A percentile compares a stretch with the other conserved stretches of the same genome.
These are phyloP conservation scores for Oryza officinalis DNA, from an alignment of 176 grass and related monocot genomes.

Conservation along the genomic window DNA sequence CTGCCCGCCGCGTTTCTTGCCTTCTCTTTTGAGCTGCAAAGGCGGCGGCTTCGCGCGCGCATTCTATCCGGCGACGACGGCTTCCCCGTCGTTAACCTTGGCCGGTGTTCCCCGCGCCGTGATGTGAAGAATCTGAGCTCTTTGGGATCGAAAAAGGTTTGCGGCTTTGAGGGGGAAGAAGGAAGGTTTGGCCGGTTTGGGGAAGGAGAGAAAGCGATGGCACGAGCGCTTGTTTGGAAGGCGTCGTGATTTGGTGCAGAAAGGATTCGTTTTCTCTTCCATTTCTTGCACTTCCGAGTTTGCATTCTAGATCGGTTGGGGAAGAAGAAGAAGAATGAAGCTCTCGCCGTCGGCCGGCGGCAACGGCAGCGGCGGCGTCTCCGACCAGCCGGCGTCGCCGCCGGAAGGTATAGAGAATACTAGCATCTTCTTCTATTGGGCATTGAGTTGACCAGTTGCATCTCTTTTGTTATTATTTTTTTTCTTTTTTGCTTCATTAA, in stretches of 20 bases:
- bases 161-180: not conserved
- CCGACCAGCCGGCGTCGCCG: constrained; percentile 44
- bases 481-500: constrained; percentile 17
- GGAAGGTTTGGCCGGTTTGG: constrained; percentile 23
- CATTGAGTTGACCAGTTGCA: constrained; percentile 35
- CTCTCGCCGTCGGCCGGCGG: constrained; percentile 45
- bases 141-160: constrained; percentile 37
- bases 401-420: constrained; percentile 44
- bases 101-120: not conserved
- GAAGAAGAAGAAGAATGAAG: constrained; percentile 33
- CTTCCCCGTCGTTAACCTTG: not conserved
- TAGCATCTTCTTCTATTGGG: constrained; percentile 15
- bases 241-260: constrained; percentile 42
- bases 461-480: not conserved
- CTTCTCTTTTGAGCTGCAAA: constrained; percentile 12
- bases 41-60: constrained; percentile 38
- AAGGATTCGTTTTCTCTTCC: not conserved
- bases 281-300: not conserved
- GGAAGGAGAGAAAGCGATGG: constrained; percentile 41
- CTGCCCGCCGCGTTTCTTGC: not conserved
- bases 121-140: constrained; percentile 8
- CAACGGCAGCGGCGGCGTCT: constrained; percentile 10
- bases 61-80: constrained; percentile 18
- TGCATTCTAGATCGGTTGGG: constrained; percentile 19
- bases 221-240: constrained; percentile 27